Evolutionary conservation across 2,329 filamentous ascomycete genomes (phyloP).

Genomic region (Cladosporium sp.): DNA sequence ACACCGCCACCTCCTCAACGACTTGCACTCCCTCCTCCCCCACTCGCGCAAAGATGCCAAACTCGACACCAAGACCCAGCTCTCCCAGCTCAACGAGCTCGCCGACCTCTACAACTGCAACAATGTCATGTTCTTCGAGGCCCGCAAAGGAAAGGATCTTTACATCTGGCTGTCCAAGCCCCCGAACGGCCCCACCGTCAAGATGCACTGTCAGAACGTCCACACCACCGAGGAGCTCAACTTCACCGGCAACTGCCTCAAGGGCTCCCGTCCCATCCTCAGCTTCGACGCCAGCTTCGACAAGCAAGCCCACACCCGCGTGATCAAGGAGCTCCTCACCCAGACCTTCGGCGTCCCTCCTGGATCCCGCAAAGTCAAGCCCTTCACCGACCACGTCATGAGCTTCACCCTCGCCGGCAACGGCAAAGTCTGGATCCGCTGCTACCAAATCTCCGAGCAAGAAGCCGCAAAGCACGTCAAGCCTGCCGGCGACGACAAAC

Average conservation of each 20-base stretch:
- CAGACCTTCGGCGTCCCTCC: conserved; percentile 93
- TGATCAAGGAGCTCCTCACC: conserved; percentile 86
- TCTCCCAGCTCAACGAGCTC: conserved; percentile 75
- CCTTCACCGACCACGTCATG: conserved; percentile 94
- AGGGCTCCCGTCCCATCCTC: conserved; percentile 85
- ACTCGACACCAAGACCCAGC: conserved; percentile 90
- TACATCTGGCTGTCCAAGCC: conserved; percentile 93
- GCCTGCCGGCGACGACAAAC: conserved; percentile 35
- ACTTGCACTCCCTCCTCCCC: conserved; percentile 83
- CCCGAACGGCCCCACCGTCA: conserved; percentile 75
- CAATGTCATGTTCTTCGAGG: conserved; percentile 93
- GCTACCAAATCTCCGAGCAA: conserved; percentile 88
- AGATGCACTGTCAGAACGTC: conserved; percentile 72
- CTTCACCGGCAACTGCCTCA: conserved; percentile 95
- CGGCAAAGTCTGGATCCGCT: conserved; percentile 92
- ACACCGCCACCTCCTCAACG: conserved; percentile 89
- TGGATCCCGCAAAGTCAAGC: conserved; percentile 84
- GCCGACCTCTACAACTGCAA: conserved; percentile 87
- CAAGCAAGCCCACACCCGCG: conserved; percentile 68
- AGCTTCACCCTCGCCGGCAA: conserved; percentile 80
- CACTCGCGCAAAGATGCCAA: conserved; percentile 94
- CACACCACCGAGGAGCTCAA: conserved; percentile 97
- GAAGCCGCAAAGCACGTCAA: conserved; percentile 58
- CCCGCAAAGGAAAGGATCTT: conserved; percentile 88
- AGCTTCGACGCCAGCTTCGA: conserved; percentile 85